Percentiles rank a stretch among this genome's conserved stretches.
phyloP scores from a whole-genome alignment of 345 rosid species.

The Salix suchowensis region DNA sequence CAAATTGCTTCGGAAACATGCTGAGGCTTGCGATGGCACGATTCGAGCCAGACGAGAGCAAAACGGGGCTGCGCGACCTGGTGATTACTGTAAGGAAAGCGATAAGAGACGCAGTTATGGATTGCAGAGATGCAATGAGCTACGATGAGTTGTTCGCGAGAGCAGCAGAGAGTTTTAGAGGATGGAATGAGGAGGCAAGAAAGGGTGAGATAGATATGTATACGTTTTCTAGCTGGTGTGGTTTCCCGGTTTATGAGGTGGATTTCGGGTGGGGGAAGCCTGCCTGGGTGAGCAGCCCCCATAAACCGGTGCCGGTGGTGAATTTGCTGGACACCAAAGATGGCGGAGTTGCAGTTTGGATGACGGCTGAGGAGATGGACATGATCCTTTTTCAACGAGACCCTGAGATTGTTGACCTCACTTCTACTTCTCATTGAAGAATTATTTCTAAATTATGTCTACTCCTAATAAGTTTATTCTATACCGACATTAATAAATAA shows the following conservation, averaged over 20 bases:
- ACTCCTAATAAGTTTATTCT: too few species aligned
- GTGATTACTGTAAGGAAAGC: slow-evolving; percentile 22
- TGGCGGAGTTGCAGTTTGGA: slow-evolving; percentile 28
- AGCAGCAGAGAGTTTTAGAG: not conserved
- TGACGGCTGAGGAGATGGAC: slow-evolving; percentile 20
- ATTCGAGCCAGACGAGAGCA: not conserved
- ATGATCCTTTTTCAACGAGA: slow-evolving; percentile 25
- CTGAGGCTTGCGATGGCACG: not conserved
- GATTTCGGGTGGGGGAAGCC: slow-evolving; percentile 44
- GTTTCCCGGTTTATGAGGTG: slow-evolving; percentile 15
- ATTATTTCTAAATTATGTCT: too few species aligned
- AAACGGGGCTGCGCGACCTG: slow-evolving; percentile 9
- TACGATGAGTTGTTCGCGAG: slow-evolving; percentile 2
- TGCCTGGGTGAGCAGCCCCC: slow-evolving; percentile 15
- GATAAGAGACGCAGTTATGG: slow-evolving; percentile 2
- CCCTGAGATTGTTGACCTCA: slow-evolving; percentile 17
- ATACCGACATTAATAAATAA: too few species aligned
- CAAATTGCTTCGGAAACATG: slow-evolving; percentile 9
- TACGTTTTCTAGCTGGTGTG: slow-evolving; percentile 25
- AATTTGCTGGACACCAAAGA: slow-evolving; percentile 17
- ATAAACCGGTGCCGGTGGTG: slow-evolving; percentile 7
- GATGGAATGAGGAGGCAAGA: not conserved
- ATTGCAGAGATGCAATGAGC: slow-evolving; percentile 1
- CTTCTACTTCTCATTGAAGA: not conserved
- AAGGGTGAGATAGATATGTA: slow-evolving; percentile 11